phyloP scores from a whole-genome alignment of 2,329 filamentous ascomycete genomes.

The Botrytis paeoniae region DNA sequence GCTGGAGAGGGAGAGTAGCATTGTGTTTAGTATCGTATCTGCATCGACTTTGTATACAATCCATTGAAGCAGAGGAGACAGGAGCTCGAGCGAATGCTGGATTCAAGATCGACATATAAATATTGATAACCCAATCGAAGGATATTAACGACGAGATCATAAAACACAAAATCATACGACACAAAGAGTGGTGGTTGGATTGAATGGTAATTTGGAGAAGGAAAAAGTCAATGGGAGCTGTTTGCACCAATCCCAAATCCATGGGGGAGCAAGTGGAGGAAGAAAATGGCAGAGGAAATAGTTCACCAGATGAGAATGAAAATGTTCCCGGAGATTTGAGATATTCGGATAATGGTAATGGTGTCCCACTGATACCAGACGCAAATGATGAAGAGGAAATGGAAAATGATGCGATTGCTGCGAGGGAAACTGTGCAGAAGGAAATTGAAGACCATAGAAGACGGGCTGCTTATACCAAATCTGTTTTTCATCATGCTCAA shows the following conservation, averaged over 20 bases:
- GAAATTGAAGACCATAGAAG: conserved; percentile 10
- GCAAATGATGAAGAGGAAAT: conserved; percentile 7
- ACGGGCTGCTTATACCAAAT: conserved; percentile 12
- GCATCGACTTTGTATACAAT: not conserved
- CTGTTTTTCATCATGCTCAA: conserved; percentile 19
- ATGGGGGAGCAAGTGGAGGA: not conserved
- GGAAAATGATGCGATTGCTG: not conserved
- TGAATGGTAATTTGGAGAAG: not conserved
- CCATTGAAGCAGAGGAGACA: not conserved
- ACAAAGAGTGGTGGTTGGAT: not conserved
- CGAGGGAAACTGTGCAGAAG: not conserved
- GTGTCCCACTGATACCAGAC: conserved; percentile 3
- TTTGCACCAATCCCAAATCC: conserved; percentile 6
- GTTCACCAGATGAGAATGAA: not conserved
- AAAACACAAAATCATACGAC: not conserved
- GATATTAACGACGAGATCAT: not conserved
- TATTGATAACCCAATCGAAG: not conserved
- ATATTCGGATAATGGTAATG: not conserved
- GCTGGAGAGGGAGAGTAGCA: not conserved
- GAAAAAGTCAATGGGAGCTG: conserved; percentile 4
- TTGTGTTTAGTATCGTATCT: not conserved
- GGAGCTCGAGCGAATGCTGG: not conserved
- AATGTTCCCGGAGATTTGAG: not conserved
- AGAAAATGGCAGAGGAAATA: not conserved
- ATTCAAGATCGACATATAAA: not conserved